Percentiles rank a stretch among this genome's conserved stretches.
These are phyloP conservation scores for Aspergillus fijiensis DNA, from an alignment of 2,329 filamentous ascomycete species.

Conservation along the genomic window DNA sequence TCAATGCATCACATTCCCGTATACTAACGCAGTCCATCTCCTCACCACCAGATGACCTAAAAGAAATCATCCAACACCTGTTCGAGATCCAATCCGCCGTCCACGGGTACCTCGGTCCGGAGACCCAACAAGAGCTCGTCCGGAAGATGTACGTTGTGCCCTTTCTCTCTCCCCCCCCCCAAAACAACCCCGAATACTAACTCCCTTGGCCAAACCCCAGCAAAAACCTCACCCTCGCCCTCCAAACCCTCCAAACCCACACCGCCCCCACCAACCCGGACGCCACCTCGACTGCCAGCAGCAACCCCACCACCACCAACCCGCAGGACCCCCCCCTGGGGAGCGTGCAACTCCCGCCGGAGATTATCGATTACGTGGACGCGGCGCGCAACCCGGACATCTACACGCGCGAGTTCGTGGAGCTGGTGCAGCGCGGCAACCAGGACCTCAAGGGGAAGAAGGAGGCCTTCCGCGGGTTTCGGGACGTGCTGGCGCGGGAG, in stretches of 20 bases:
- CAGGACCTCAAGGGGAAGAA: conserved; percentile 62
- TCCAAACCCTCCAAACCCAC: conserved; percentile 51
- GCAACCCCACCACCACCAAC: conserved; percentile 13
- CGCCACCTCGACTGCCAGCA: conserved; percentile 37
- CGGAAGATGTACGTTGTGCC: conserved; percentile 52
- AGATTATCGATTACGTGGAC: conserved; percentile 64
- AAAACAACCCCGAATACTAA: conserved; percentile 7
- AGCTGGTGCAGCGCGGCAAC: conserved; percentile 62
- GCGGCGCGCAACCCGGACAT: conserved; percentile 65
- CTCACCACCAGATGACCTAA: conserved; percentile 50
- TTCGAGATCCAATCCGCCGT: conserved; percentile 60
- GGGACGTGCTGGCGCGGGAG: conserved; percentile 59
- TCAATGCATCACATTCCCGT: too few species aligned
- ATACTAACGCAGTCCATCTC: neutral
- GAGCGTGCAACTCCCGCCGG: conserved; percentile 57
- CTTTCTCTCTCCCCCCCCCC: neutral
- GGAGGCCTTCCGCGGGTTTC: conserved; percentile 59
- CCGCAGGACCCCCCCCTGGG: conserved; percentile 47
- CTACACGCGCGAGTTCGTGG: conserved; percentile 65
- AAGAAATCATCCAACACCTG: conserved; percentile 61
- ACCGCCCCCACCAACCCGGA: conserved; percentile 32
- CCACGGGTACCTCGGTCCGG: conserved; percentile 58
- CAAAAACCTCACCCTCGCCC: conserved; percentile 54
- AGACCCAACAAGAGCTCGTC: conserved; percentile 58
- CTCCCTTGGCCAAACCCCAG: conserved; percentile 24